These are phyloP conservation scores for Eucalyptus globulus DNA, from an alignment of 345 rosid genomes.

Conservation along the genomic window DNA sequence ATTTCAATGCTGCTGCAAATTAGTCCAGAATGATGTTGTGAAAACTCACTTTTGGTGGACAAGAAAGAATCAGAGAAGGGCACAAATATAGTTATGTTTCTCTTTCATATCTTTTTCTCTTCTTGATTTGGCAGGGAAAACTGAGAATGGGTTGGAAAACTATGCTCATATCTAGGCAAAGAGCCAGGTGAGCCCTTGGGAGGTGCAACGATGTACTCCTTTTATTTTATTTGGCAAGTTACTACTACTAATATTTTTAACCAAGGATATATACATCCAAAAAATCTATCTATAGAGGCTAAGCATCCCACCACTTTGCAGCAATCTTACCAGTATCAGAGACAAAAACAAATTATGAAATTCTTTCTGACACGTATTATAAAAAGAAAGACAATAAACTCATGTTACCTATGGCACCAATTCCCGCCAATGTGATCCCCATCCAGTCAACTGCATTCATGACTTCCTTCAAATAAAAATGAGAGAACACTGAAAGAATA, in stretches of 20 bases:
- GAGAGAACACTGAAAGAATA: slow-evolving; percentile 81
- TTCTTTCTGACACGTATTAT: background rate
- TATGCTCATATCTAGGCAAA: background rate
- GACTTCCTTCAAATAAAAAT: slow-evolving; percentile 88
- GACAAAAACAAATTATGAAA: background rate
- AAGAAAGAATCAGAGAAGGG: background rate
- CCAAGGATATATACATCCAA: background rate
- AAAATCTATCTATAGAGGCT: background rate
- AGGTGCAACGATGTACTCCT: background rate
- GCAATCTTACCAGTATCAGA: background rate
- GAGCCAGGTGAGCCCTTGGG: background rate
- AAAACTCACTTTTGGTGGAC: background rate
- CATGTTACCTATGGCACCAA: slow-evolving; percentile 88
- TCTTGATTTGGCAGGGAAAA: background rate
- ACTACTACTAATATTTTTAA: background rate
- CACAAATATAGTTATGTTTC: background rate
- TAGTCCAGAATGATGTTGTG: background rate
- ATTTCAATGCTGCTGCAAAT: background rate
- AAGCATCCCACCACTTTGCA: background rate
- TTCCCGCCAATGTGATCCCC: slow-evolving; percentile 87
- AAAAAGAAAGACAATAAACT: slow-evolving; percentile 1
- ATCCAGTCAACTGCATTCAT: slow-evolving; percentile 94
- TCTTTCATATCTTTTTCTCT: background rate
- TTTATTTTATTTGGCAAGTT: background rate
- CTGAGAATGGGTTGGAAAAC: background rate